Conservation (phyloP, 2,329 filamentous ascomycete genomes). For the Raffaelea arxii region DNA sequence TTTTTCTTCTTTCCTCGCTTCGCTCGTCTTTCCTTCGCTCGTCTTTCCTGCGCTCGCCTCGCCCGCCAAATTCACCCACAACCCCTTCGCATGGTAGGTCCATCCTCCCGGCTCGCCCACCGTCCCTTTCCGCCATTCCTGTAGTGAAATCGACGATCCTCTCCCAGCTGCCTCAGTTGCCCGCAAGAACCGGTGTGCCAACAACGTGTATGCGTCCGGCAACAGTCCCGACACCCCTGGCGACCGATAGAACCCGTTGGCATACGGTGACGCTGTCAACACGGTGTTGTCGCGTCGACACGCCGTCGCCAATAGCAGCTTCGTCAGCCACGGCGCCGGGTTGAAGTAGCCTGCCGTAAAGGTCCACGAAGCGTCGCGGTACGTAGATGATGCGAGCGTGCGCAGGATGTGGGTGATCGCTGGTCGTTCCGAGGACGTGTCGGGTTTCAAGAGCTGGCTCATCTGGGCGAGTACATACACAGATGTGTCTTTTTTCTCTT, state of each 20-base stretch:
- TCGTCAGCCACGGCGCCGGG: slow-evolving; percentile 75
- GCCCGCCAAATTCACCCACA: slow-evolving; percentile 73
- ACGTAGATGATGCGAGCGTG: slow-evolving; percentile 52
- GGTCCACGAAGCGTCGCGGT: slow-evolving; percentile 71
- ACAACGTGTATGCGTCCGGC: slow-evolving; percentile 82
- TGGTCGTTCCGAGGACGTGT: slow-evolving; percentile 82
- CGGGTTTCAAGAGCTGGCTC: slow-evolving; percentile 69
- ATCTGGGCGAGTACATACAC: slow-evolving; percentile 85
- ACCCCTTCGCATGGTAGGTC: slow-evolving; percentile 96
- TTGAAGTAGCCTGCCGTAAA: slow-evolving; percentile 99
- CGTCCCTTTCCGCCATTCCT: slow-evolving; percentile 80
- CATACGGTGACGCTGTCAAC: slow-evolving; percentile 83
- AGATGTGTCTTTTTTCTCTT: too few relatives aligned
- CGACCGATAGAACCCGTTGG: slow-evolving; percentile 91
- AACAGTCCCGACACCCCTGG: slow-evolving; percentile 82
- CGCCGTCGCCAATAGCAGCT: slow-evolving; percentile 61
- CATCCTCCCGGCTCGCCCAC: slow-evolving; percentile 76
- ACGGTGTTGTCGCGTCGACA: slow-evolving; percentile 65
- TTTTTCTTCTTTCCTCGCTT: too few relatives aligned
- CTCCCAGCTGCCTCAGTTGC: slow-evolving; percentile 36
- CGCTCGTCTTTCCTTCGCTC: not conserved
- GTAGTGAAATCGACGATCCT: slow-evolving; percentile 55
- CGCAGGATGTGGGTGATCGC: slow-evolving; percentile 67
- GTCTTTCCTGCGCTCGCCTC: too few relatives aligned
- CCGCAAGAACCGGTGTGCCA: slow-evolving; percentile 72